phyloP scores from a whole-genome alignment of 805 yeast genomes.

The Danielia reshetovae region DNA sequence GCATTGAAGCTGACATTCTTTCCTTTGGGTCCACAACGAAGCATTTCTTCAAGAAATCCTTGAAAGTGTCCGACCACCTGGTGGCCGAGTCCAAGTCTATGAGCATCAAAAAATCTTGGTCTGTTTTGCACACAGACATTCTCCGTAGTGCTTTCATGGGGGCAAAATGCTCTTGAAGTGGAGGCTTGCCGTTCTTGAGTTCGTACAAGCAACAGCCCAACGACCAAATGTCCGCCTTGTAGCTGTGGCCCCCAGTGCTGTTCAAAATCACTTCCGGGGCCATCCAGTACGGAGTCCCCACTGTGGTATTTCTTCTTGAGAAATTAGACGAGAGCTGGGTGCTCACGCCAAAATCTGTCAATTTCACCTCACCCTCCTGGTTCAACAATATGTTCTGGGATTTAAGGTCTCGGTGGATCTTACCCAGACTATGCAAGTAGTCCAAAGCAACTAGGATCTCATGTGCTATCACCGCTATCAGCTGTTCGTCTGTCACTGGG shows the following conservation, averaged over 20 bases:
- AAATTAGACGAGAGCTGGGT: constrained; percentile 41
- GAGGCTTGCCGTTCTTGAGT: constrained; percentile 69
- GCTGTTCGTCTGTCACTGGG: constrained; percentile 50
- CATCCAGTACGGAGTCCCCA: constrained; percentile 65
- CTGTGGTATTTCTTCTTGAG: constrained; percentile 41
- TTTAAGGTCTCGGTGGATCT: constrained; percentile 62
- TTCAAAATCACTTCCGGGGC: constrained; percentile 58
- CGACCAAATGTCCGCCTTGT: constrained; percentile 75
- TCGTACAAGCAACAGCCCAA: constrained; percentile 77
- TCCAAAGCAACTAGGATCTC: constrained; percentile 58
- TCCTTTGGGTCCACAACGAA: constrained; percentile 30
- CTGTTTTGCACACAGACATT: constrained; percentile 29
- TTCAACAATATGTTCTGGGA: constrained; percentile 38
- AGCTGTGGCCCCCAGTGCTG: constrained; percentile 53
- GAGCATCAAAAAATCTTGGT: constrained; percentile 29
- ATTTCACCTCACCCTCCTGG: constrained; percentile 36
- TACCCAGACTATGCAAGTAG: constrained; percentile 66
- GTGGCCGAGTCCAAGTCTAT: constrained; percentile 19
- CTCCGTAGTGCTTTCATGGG: constrained; percentile 44
- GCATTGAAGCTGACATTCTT: constrained; percentile 28
- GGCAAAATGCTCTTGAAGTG: constrained; percentile 37
- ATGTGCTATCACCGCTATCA: constrained; percentile 48
- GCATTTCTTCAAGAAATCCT: constrained; percentile 32
- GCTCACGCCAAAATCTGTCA: constrained; percentile 45
- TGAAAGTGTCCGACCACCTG: constrained; percentile 21